Conservation (phyloP, 352 stramenopile genomes). For the Pythium phragmitis region DNA sequence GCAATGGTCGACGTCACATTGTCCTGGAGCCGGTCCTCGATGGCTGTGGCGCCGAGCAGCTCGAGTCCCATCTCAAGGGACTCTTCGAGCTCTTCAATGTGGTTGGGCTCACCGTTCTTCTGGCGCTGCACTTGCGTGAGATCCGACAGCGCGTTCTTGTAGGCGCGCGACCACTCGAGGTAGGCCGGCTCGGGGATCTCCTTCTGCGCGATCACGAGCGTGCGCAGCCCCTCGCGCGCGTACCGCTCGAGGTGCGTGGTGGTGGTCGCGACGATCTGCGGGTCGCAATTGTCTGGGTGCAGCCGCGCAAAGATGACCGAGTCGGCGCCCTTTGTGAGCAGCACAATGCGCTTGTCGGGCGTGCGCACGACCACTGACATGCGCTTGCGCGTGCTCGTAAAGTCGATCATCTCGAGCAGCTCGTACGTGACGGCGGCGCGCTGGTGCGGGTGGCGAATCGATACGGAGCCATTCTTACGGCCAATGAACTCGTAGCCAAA, state of each 20-base stretch:
- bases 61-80: constrained; percentile 81
- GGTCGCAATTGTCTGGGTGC: constrained; percentile 42
- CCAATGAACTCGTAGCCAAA: constrained; percentile 71
- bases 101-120: constrained; percentile 77
- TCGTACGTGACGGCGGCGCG: constrained; percentile 41
- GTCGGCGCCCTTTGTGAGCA: constrained; percentile 92
- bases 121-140: constrained; percentile 65
- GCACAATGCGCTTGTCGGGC: constrained; percentile 49
- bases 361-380: constrained; percentile 94
- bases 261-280: constrained; percentile 55
- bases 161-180: constrained; percentile 68
- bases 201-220: constrained; percentile 87
- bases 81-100: constrained; percentile 76
- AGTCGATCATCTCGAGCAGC: constrained; percentile 76
- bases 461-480: constrained; percentile 68
- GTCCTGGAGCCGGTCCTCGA: constrained; percentile 92
- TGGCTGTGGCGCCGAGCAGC: constrained; percentile 88
- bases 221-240: constrained; percentile 83
- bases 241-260: constrained; percentile 84
- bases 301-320: constrained; percentile 90
- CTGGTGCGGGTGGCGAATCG: constrained; percentile 41
- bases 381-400: constrained; percentile 94
- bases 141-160: constrained; percentile 71
- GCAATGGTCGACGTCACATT: constrained; percentile 86
- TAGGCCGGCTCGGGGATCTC: constrained; percentile 67